Conservation (phyloP, 345 rosid genomes). For the Gossypium mustelinum region DNA sequence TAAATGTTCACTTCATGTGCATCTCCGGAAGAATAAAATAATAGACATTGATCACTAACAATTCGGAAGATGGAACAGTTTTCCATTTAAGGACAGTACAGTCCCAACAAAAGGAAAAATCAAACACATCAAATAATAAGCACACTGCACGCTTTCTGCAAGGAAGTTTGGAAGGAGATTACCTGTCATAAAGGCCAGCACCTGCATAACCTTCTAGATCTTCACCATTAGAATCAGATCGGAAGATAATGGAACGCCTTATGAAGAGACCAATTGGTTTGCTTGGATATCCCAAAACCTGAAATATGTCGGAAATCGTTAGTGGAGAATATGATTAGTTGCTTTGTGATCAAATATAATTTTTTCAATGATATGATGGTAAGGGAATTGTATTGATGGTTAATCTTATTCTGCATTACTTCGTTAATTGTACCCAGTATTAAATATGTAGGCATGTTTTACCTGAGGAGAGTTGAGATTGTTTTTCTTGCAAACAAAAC, state of each 20-base stretch:
- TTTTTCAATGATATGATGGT: neutral
- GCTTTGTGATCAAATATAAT: neutral
- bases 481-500: constrained; percentile 79
- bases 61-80: neutral
- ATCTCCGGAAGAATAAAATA: neutral
- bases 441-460: neutral
- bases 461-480: constrained; percentile 78
- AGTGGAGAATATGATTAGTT: constrained; percentile 9
- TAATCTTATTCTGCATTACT: neutral
- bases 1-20: neutral
- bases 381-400: neutral
- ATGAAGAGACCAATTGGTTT: constrained; percentile 90
- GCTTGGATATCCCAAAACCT: constrained; percentile 96
- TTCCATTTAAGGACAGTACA: neutral
- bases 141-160: neutral
- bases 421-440: neutral
- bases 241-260: constrained; percentile 84
- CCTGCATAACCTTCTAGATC: constrained; percentile 99
- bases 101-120: neutral
- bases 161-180: constrained; percentile 16
- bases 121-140: neutral
- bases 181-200: constrained; percentile 99
- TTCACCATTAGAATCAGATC: constrained; percentile 98
- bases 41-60: neutral
- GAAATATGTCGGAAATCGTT: constrained; percentile 23